Evolutionary conservation across 495 filamentous ascomycete genomes (phyloP), one percentile per base, ranked within the genome.

Genomic region (Zalerion maritima): DNA sequence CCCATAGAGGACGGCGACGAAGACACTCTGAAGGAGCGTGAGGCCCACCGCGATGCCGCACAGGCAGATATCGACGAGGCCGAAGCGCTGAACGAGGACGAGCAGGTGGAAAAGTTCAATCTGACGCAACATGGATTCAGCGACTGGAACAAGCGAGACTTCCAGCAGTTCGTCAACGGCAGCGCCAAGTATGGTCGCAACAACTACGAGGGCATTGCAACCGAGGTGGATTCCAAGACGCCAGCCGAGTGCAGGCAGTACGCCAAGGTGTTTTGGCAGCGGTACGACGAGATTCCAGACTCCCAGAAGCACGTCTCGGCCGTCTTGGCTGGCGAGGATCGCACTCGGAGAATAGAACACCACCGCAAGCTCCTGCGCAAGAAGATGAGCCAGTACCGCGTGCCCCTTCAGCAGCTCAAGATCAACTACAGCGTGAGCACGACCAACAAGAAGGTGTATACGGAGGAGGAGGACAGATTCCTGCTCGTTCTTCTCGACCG

Each of bases 401-500:
- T 94, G 24, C 91, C 91, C 17, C 67, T 99, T 3, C 86, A 96
- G 54, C 91, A 99, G 53, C 69, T 99, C 32, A 93, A 92, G 63
- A 82, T 99, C 58, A 94, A 89, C 57, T 99, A 99, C 52, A 89
- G 84, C 1, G 89, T 99, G 13, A 92, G 84, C 2, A 99, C 91
- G 2, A 99, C 91, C 26, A 99, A 99, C 61, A 99, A 99, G 65
- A 96, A 96, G 59, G 84, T 96, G 4, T 99, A 99, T 47, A 94
- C 89, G 0, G 91, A 96, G 46, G 91, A 99, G 46, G 91, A 99
- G 54, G 91, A 99, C 45, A 73, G 91, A 7, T 99, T 99, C 57
- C 61, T 99, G 28, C 64, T 99, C 17, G 86, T 96, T 21, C 79
- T 93, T 58, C 56, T 99, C 2, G 84, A 99, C 50, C 76, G 74